Evolutionary conservation across 1,284 basidiomycete genomes (phyloP).

Genomic region (Puccinia novopanici): DNA sequence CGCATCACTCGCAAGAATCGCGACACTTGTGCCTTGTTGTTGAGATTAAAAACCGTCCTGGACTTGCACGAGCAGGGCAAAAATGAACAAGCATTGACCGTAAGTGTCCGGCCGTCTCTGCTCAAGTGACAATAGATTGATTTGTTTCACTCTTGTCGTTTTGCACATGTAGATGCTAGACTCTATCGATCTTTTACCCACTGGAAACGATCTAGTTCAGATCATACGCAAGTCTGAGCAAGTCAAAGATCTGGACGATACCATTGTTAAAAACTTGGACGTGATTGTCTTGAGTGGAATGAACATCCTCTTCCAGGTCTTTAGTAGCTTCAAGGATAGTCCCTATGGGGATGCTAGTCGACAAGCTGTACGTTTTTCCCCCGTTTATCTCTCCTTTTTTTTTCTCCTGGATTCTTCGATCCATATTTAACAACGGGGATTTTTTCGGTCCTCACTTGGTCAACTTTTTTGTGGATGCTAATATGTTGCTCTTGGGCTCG

Average conservation of each 20-base stretch:
- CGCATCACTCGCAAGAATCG: conserved; percentile 77
- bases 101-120: conserved; percentile 61
- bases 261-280: conserved; percentile 84
- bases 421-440: too few species aligned
- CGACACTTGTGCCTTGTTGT: too few species aligned
- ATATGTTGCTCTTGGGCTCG: too few species aligned
- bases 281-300: conserved; percentile 83
- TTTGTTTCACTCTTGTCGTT: not conserved
- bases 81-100: conserved; percentile 77
- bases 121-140: conserved; percentile 21
- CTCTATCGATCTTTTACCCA: conserved; percentile 81
- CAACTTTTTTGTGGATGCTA: too few species aligned
- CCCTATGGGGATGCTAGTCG: too few species aligned
- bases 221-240: conserved; percentile 86
- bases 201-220: conserved; percentile 79
- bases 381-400: too few species aligned
- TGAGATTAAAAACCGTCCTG: conserved; percentile 80
- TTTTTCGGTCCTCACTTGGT: too few species aligned
- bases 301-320: too few species aligned
- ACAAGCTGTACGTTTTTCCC: too few species aligned
- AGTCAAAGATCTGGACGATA: conserved; percentile 81
- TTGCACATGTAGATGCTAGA: conserved; percentile 71
- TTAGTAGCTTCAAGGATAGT: too few species aligned
- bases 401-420: too few species aligned
- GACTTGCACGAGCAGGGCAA: conserved; percentile 73